A percentile compares a stretch with the other conserved stretches of the same genome.
These are phyloP conservation scores for Trichoderma citrinoviride DNA, from an alignment of 2,329 filamentous ascomycete species.

Conservation along the genomic window DNA sequence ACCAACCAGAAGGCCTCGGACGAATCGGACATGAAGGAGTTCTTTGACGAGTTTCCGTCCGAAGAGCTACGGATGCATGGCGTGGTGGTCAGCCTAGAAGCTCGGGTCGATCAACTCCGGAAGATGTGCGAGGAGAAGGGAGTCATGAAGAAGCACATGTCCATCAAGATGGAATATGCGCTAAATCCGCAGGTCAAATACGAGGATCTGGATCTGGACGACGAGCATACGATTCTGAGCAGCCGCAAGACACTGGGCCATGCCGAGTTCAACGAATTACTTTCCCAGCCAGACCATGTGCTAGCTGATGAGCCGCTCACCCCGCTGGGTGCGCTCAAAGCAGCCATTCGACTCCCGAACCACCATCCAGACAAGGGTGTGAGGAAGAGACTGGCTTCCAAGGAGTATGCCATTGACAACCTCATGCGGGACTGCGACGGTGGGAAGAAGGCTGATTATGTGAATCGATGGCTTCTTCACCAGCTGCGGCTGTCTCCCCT, in stretches of 20 bases:
- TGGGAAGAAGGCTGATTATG: slow-evolving; percentile 44
- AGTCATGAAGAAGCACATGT: slow-evolving; percentile 44
- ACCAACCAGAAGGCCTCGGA: slow-evolving; percentile 32
- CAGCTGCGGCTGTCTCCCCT: slow-evolving; percentile 47
- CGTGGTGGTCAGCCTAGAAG: slow-evolving; percentile 36
- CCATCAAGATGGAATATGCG: slow-evolving; percentile 39
- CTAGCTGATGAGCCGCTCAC: slow-evolving; percentile 42
- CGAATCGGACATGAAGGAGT: slow-evolving; percentile 44
- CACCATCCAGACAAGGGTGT: slow-evolving; percentile 35
- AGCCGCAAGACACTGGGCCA: slow-evolving; percentile 37
- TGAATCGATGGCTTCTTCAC: slow-evolving; percentile 53
- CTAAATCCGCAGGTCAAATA: slow-evolving; percentile 38
- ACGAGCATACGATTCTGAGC: slow-evolving; percentile 28
- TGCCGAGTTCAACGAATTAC: slow-evolving; percentile 43
- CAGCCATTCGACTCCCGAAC: slow-evolving; percentile 39
- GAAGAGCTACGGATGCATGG: slow-evolving; percentile 36
- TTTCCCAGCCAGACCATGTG: slow-evolving; percentile 50
- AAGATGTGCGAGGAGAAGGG: slow-evolving; percentile 41
- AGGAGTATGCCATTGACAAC: slow-evolving; percentile 48
- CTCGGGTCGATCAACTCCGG: slow-evolving; percentile 37
- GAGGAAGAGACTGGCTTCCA: slow-evolving; percentile 43
- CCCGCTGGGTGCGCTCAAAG: slow-evolving; percentile 41
- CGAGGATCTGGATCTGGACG: slow-evolving; percentile 45
- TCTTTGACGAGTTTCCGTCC: slow-evolving; percentile 43
- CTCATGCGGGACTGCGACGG: slow-evolving; percentile 39